Evolutionary conservation across 106 monocot genomes (phyloP).

Genomic region (Acorus gramineus): DNA sequence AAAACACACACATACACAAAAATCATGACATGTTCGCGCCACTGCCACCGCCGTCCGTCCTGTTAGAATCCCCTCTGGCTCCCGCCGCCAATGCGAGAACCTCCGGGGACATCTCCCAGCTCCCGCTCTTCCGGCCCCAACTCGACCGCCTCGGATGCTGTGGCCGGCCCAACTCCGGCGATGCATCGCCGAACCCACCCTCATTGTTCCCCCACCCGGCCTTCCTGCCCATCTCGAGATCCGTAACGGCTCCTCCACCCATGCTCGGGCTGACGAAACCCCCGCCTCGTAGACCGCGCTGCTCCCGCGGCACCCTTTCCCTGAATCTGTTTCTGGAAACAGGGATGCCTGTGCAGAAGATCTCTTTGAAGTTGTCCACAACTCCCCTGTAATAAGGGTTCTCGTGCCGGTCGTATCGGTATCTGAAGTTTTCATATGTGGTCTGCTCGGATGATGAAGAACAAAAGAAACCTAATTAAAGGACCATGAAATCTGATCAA

Average conservation of each 20-base stretch:
- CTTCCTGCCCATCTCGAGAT: constrained; percentile 70
- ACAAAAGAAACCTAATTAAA: background rate
- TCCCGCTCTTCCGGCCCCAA: constrained; percentile 8
- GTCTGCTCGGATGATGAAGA: constrained; percentile 39
- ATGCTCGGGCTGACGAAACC: constrained; percentile 83
- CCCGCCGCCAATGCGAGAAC: constrained; percentile 4
- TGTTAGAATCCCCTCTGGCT: background rate
- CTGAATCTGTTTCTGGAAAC: constrained; percentile 77
- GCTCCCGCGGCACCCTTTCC: constrained; percentile 26
- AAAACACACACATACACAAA: too few relatives aligned
- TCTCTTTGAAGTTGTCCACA: constrained; percentile 62
- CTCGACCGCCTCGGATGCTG: constrained; percentile 2
- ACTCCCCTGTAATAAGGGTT: constrained; percentile 80
- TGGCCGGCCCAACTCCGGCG: constrained; percentile 11
- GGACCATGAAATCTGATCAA: background rate
- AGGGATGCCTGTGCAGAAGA: constrained; percentile 59
- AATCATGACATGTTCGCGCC: background rate
- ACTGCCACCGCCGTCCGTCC: background rate
- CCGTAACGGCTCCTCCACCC: constrained; percentile 49
- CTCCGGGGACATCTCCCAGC: constrained; percentile 12
- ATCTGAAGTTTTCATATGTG: constrained; percentile 95
- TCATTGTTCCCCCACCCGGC: constrained; percentile 42
- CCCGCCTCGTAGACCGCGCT: constrained; percentile 10
- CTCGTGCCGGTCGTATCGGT: constrained; percentile 66
- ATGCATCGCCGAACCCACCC: constrained; percentile 13